These are phyloP conservation scores for Cruciata laevipes DNA, from an alignment of 257 asterid genomes.

Conservation along the genomic window DNA sequence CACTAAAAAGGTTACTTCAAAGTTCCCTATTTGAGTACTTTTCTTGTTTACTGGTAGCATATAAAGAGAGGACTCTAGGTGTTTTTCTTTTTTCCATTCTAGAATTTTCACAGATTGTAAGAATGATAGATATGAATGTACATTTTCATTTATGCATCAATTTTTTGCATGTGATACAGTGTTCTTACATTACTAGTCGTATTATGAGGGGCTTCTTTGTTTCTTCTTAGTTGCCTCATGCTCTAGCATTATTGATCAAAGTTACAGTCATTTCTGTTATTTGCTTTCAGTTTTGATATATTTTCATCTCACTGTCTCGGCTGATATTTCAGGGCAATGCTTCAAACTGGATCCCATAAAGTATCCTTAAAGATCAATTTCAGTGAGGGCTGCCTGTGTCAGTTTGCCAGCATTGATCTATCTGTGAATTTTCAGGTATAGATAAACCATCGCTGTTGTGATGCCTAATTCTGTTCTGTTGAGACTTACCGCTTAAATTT, in stretches of 20 bases:
- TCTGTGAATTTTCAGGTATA: slow-evolving; percentile 20
- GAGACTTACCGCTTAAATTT: background rate
- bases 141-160: slow-evolving; percentile 1
- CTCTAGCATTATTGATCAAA: background rate
- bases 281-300: background rate
- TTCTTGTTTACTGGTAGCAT: background rate
- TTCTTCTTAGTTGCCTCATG: background rate
- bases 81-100: background rate
- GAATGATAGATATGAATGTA: background rate
- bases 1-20: slow-evolving; percentile 14
- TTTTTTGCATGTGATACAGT: background rate
- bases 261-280: background rate
- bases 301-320: background rate
- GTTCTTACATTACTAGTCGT: background rate
- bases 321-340: slow-evolving; percentile 20
- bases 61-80: background rate
- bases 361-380: slow-evolving; percentile 23
- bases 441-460: background rate
- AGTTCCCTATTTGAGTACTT: background rate
- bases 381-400: slow-evolving; percentile 26
- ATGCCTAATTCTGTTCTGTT: background rate
- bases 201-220: background rate
- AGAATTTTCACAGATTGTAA: background rate
- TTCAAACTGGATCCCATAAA: slow-evolving; percentile 19
- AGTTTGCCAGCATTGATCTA: slow-evolving; percentile 16